These are phyloP conservation scores for Paecilomyces fulvus DNA, from an alignment of 2,329 filamentous ascomycete species.

Conservation along the genomic window DNA sequence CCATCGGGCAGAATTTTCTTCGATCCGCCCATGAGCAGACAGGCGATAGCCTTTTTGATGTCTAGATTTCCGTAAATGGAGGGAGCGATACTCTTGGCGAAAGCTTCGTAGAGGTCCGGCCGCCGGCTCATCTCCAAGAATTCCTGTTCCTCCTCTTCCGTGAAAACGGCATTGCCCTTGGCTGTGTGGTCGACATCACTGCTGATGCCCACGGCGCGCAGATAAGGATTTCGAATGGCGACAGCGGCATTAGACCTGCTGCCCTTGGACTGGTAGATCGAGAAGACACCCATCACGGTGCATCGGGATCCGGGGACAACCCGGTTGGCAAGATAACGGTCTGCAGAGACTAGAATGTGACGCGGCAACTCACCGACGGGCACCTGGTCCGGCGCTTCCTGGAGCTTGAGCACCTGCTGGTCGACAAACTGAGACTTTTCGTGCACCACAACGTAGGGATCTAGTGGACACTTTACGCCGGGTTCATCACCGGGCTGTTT, in stretches of 20 bases:
- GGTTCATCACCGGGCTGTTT: constrained; percentile 55
- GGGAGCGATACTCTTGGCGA: constrained; percentile 87
- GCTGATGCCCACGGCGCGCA: constrained; percentile 85
- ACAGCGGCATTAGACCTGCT: constrained; percentile 78
- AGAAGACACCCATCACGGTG: constrained; percentile 94
- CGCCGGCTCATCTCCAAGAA: constrained; percentile 84
- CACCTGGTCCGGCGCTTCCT: constrained; percentile 95
- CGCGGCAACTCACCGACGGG: constrained; percentile 92
- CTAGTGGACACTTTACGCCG: constrained; percentile 72
- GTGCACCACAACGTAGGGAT: constrained; percentile 93
- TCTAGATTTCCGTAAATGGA: constrained; percentile 95
- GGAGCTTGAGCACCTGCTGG: constrained; percentile 95
- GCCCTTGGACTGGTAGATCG: constrained; percentile 90
- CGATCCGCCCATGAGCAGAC: constrained; percentile 83
- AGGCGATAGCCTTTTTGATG: constrained; percentile 96
- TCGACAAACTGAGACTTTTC: constrained; percentile 93
- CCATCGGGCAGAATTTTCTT: constrained; percentile 97
- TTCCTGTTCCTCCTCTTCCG: constrained; percentile 94
- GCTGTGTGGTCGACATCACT: constrained; percentile 83
- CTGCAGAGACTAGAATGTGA: constrained; percentile 93
- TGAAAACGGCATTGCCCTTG: constrained; percentile 75
- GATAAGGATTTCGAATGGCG: constrained; percentile 89
- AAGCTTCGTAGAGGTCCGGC: constrained; percentile 84
- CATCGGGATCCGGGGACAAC: constrained; percentile 93
- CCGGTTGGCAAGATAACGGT: constrained; percentile 87